phyloP scores from a whole-genome alignment of 164 flowering plant species.

The Berberis vulgaris region DNA sequence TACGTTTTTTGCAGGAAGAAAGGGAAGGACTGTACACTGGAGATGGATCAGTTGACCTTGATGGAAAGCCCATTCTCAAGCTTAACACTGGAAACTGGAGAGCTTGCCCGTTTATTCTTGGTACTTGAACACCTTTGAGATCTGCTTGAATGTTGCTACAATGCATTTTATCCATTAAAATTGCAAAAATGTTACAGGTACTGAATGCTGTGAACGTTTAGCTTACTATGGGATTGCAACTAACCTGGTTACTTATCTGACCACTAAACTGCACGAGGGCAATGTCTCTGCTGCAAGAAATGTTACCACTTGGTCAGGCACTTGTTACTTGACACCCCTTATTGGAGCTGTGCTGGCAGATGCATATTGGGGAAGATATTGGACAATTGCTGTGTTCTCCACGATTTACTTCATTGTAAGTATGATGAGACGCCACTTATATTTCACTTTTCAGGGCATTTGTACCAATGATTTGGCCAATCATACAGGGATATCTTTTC shows the following conservation, averaged over 20 bases:
- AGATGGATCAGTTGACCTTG: conserved; percentile 79
- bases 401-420: conserved; percentile 70
- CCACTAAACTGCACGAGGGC: conserved; percentile 57
- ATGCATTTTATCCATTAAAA: neutral
- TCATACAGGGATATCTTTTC: no score
- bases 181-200: conserved; percentile 40
- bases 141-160: neutral
- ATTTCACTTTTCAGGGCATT: neutral
- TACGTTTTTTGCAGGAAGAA: conserved; percentile 24
- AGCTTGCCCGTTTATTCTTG: conserved; percentile 85
- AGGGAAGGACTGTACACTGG: conserved; percentile 44
- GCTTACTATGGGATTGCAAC: conserved; percentile 86
- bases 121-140: conserved; percentile 19
- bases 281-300: conserved; percentile 78
- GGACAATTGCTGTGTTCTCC: conserved; percentile 84
- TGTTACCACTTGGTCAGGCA: conserved; percentile 86
- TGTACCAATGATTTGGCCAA: no score
- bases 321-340: conserved; percentile 80
- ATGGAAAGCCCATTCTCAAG: conserved; percentile 63
- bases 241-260: conserved; percentile 82
- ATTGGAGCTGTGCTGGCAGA: conserved; percentile 87
- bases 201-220: conserved; percentile 85
- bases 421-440: neutral
- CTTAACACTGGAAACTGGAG: conserved; percentile 77
- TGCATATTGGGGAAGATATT: conserved; percentile 89